Conservation (phyloP, 768 basidiomycete species). For the Leccinum sublutescens region DNA sequence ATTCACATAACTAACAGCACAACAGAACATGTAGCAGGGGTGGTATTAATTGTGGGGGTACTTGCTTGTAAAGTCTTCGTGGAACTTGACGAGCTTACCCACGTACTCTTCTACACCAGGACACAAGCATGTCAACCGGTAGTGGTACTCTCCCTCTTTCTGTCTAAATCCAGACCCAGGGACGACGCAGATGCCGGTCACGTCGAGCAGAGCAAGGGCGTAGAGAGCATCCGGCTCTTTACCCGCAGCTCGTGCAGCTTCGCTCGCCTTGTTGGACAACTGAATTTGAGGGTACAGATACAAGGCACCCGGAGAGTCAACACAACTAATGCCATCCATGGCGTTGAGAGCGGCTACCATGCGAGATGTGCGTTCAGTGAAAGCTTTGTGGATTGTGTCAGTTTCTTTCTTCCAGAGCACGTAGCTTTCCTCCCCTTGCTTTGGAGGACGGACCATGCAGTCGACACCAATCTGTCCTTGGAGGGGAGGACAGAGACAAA, state of each 20-base stretch:
- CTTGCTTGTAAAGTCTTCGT: conserved; percentile 55
- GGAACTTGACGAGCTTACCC: conserved; percentile 75
- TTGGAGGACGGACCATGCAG: conserved; percentile 88
- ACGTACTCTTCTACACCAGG: conserved; percentile 95
- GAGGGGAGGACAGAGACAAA: conserved; percentile 86
- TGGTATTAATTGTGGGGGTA: conserved; percentile 32
- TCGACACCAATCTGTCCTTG: conserved; percentile 94
- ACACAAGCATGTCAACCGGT: conserved; percentile 90
- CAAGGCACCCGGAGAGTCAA: conserved; percentile 86
- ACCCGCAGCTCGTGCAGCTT: conserved; percentile 66
- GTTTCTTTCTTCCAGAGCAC: conserved; percentile 82
- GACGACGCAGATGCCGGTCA: conserved; percentile 91
- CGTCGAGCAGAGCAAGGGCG: conserved; percentile 76
- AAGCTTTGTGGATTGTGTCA: conserved; percentile 71
- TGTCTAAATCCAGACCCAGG: conserved; percentile 96
- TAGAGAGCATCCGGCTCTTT: conserved; percentile 91
- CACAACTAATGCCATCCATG: conserved; percentile 87
- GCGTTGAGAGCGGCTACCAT: conserved; percentile 82
- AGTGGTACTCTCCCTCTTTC: conserved; percentile 85
- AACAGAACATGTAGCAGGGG: background rate
- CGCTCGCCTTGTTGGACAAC: conserved; percentile 69
- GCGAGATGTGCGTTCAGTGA: conserved; percentile 62
- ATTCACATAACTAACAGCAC: background rate
- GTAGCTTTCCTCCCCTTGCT: conserved; percentile 72
- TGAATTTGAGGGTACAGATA: conserved; percentile 89